Percentiles rank a stretch among this genome's conserved stretches.
These are phyloP conservation scores for Xylariaceae sp. DNA, from an alignment of 2,329 filamentous ascomycete species.

Conservation along the genomic window DNA sequence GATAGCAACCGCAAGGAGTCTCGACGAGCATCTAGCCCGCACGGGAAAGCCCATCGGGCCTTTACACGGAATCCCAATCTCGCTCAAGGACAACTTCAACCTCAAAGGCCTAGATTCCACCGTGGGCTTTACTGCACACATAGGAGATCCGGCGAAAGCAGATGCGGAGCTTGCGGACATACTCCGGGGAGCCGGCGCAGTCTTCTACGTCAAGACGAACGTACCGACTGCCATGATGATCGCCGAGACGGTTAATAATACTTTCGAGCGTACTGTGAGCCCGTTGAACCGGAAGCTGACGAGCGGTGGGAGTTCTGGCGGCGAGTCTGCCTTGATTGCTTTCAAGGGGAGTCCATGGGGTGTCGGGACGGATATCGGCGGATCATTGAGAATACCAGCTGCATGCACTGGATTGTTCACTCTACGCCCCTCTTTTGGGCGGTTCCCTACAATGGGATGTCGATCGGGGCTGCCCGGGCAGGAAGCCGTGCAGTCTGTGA, in stretches of 20 bases:
- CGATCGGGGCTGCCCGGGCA: conserved; percentile 62
- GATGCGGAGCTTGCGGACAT: conserved; percentile 42
- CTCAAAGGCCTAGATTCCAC: conserved; percentile 58
- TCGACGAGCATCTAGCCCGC: conserved; percentile 49
- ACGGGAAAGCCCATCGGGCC: conserved; percentile 54
- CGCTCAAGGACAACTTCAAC: conserved; percentile 71
- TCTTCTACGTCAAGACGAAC: conserved; percentile 58
- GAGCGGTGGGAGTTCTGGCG: conserved; percentile 64
- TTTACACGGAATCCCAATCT: conserved; percentile 63
- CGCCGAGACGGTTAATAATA: conserved; percentile 63
- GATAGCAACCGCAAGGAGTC: conserved; percentile 42
- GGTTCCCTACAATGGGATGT: conserved; percentile 54
- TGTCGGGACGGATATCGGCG: conserved; percentile 35
- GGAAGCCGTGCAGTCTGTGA: conserved; percentile 62
- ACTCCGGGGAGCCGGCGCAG: conserved; percentile 47
- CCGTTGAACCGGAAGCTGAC: conserved; percentile 59
- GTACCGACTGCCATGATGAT: conserved; percentile 67
- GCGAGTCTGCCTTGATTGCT: conserved; percentile 61
- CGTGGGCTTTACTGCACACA: conserved; percentile 62
- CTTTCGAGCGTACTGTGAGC: conserved; percentile 61
- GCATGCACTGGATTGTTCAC: conserved; percentile 32
- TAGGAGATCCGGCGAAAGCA: conserved; percentile 51
- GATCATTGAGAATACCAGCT: conserved; percentile 34
- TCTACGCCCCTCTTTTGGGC: conserved; percentile 46
- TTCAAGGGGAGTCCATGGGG: conserved; percentile 59